Percentiles rank a stretch among this genome's conserved stretches.
These are phyloP conservation scores for Suillus subalutaceus DNA, from an alignment of 768 basidiomycete species.

Conservation along the genomic window DNA sequence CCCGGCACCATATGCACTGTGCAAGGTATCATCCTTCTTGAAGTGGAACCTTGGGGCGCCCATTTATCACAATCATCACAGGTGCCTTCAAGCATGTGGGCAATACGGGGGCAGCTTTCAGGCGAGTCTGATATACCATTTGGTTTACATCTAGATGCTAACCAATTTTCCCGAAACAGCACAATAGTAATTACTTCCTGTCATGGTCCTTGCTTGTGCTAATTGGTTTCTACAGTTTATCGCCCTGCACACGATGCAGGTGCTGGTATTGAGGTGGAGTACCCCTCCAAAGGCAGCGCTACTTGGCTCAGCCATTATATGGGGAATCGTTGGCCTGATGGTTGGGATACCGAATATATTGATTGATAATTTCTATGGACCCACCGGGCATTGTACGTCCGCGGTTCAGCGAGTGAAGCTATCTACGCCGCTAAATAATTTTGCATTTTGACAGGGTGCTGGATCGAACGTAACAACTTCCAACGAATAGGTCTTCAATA, in stretches of 20 bases:
- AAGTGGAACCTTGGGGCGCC: not conserved
- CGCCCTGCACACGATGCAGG: constrained; percentile 43
- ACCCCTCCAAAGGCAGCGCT: constrained; percentile 34
- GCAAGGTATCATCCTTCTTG: constrained; percentile 32
- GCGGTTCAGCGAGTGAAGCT: not conserved
- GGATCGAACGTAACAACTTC: constrained; percentile 42
- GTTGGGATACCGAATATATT: constrained; percentile 41
- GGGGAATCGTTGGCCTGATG: constrained; percentile 42
- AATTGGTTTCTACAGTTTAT: constrained; percentile 30
- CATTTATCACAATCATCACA: constrained; percentile 12
- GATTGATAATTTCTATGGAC: constrained; percentile 42
- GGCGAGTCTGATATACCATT: constrained; percentile 22
- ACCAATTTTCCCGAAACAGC: constrained; percentile 13
- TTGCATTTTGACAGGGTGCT: constrained; percentile 47
- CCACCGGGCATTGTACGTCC: constrained; percentile 42
- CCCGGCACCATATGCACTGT: constrained; percentile 35
- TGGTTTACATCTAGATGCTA: constrained; percentile 6
- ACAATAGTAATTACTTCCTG: constrained; percentile 18
- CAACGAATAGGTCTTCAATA: constrained; percentile 53
- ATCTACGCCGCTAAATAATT: not conserved
- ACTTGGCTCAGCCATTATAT: constrained; percentile 39
- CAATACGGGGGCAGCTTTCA: constrained; percentile 44
- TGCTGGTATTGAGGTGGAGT: constrained; percentile 38
- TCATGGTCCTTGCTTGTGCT: not conserved
- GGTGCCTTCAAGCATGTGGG: constrained; percentile 42